phyloP scores from a whole-genome alignment of 768 basidiomycete genomes.

The Ephemerocybe angulata region DNA sequence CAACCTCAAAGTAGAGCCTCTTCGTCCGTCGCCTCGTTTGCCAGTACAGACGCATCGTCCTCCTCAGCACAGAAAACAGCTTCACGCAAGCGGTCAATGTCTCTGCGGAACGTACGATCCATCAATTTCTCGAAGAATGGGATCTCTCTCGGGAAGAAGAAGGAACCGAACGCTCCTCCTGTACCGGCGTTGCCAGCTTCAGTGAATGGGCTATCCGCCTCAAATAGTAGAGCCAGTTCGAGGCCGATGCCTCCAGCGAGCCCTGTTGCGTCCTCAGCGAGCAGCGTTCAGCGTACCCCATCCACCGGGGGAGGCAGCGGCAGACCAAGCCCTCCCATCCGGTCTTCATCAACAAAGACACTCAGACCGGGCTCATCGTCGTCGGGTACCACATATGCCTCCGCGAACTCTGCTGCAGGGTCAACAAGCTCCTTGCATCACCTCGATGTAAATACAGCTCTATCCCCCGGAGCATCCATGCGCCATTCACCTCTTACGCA shows the following conservation, averaged over 20 bases:
- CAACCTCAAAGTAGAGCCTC: not conserved
- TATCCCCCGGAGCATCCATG: not conserved
- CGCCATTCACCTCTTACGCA: not conserved
- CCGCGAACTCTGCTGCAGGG: not conserved
- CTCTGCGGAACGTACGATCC: slow-evolving; percentile 46
- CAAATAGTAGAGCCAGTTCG: not conserved
- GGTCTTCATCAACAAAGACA: not conserved
- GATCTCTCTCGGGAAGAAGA: not conserved
- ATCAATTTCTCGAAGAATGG: slow-evolving; percentile 26
- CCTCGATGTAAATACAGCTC: not conserved
- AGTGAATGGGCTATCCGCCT: not conserved
- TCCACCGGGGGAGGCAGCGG: too few relatives aligned
- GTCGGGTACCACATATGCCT: not conserved
- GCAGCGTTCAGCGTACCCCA: too few relatives aligned
- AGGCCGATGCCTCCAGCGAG: too few relatives aligned
- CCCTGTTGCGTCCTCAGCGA: too few relatives aligned
- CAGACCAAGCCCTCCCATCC: not conserved
- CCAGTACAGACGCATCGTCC: not conserved
- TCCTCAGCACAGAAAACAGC: slow-evolving; percentile 3
- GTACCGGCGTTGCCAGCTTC: slow-evolving; percentile 40
- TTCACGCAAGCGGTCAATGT: slow-evolving; percentile 18
- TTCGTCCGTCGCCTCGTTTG: not conserved
- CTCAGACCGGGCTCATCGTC: not conserved
- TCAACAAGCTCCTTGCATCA: not conserved
- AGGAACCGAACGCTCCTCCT: slow-evolving; percentile 32